Evolutionary conservation across 1,139 yeast genomes (phyloP).

Genomic region (Suhomyces terraborum): DNA sequence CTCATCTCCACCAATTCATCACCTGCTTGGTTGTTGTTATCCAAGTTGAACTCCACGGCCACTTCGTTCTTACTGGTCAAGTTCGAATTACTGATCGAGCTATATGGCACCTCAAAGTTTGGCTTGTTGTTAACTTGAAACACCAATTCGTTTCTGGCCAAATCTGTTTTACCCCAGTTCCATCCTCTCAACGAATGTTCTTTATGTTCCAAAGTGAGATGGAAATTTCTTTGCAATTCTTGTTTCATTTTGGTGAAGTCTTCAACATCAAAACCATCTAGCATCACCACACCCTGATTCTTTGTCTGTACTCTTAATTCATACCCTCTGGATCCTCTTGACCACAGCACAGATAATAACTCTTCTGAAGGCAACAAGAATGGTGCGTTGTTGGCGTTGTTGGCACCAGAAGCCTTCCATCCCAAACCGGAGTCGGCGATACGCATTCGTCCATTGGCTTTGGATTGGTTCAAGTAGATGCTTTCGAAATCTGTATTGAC

Average conservation of each 20-base stretch:
- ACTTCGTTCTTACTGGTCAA: constrained; percentile 92
- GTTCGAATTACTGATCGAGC: constrained; percentile 80
- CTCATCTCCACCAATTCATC: constrained; percentile 96
- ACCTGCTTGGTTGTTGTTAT: constrained; percentile 67
- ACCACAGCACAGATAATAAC: constrained; percentile 80
- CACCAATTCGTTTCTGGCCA: constrained; percentile 87
- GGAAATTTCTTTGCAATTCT: constrained; percentile 79
- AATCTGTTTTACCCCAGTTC: constrained; percentile 97
- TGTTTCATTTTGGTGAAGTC: constrained; percentile 81
- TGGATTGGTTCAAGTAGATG: constrained; percentile 85
- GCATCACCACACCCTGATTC: constrained; percentile 78
- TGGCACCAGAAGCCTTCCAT: constrained; percentile 72
- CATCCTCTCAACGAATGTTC: constrained; percentile 97
- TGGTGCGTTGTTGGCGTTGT: constrained; percentile 58
- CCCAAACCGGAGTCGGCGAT: constrained; percentile 95
- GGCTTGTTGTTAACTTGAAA: constrained; percentile 89
- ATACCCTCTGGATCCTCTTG: constrained; percentile 89
- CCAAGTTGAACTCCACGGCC: constrained; percentile 78
- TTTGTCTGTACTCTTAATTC: constrained; percentile 88
- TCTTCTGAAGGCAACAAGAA: constrained; percentile 86
- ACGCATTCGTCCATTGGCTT: constrained; percentile 84
- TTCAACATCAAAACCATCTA: constrained; percentile 88
- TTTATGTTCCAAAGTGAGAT: constrained; percentile 68
- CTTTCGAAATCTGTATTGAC: constrained; percentile 72
- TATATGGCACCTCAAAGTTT: constrained; percentile 85